phyloP scores from a whole-genome alignment of 2,329 filamentous ascomycete genomes.

The Aspergillus sp. region DNA sequence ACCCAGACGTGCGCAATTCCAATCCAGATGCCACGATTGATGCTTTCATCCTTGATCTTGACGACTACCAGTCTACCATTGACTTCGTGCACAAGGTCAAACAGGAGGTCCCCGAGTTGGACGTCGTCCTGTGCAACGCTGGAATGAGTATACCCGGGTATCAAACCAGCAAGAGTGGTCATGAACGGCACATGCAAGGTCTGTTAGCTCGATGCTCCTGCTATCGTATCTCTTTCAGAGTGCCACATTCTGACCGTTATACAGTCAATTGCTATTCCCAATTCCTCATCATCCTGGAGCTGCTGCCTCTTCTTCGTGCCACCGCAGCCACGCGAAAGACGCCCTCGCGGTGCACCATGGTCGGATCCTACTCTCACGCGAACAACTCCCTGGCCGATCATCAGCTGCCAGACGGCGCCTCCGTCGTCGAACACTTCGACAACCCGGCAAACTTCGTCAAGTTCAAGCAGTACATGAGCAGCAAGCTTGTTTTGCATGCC shows the following conservation, averaged over 20 bases:
- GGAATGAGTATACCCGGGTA: conserved; percentile 12
- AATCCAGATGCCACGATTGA: conserved; percentile 41
- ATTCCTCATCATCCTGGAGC: conserved; percentile 13
- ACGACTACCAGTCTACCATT: conserved; percentile 16
- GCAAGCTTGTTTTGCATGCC: conserved; percentile 16
- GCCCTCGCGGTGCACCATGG: conserved; percentile 14
- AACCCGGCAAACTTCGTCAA: not conserved
- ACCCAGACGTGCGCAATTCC: conserved; percentile 25
- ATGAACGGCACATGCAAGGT: conserved; percentile 18
- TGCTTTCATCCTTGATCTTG: conserved; percentile 50
- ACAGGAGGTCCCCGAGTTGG: conserved; percentile 10
- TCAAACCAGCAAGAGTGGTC: conserved; percentile 13
- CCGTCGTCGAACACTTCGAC: conserved; percentile 6
- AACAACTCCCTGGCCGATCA: not conserved
- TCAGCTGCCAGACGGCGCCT: not conserved
- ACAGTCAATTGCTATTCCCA: conserved; percentile 20
- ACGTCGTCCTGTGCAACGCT: conserved; percentile 18
- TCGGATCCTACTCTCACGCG: conserved; percentile 13
- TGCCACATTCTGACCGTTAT: not conserved
- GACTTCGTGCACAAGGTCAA: conserved; percentile 10
- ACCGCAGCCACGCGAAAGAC: conserved; percentile 8
- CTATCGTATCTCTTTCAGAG: no score
- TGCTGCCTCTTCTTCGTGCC: conserved; percentile 12
- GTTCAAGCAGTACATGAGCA: conserved; percentile 12
- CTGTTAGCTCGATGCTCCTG: not conserved